These are phyloP conservation scores for Biscogniauxia mediterranea DNA, from an alignment of 2,329 filamentous ascomycete genomes.

Conservation along the genomic window DNA sequence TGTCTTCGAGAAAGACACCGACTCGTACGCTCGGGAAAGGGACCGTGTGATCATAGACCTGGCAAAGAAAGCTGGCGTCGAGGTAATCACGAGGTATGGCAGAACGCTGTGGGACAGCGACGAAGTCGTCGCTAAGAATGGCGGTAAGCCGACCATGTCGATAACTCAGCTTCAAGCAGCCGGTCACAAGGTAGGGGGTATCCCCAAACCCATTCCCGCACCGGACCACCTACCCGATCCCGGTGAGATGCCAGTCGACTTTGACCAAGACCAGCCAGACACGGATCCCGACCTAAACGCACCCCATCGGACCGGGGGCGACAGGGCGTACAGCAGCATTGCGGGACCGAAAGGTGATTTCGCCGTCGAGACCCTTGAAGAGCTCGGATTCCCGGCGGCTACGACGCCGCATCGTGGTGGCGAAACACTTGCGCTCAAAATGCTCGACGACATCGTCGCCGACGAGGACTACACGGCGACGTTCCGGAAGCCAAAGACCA, in stretches of 20 bases:
- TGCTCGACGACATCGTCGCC: slow-evolving; percentile 57
- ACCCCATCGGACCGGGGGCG: slow-evolving; percentile 49
- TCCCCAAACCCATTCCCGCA: slow-evolving; percentile 59
- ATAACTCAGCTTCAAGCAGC: slow-evolving; percentile 65
- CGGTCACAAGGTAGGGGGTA: slow-evolving; percentile 59
- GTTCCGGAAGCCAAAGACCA: slow-evolving; percentile 74
- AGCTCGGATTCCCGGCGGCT: slow-evolving; percentile 64
- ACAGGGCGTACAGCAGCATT: slow-evolving; percentile 58
- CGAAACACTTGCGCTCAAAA: slow-evolving; percentile 61
- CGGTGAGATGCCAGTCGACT: slow-evolving; percentile 57
- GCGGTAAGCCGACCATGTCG: slow-evolving; percentile 72
- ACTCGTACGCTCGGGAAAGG: slow-evolving; percentile 65
- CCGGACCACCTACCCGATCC: slow-evolving; percentile 63
- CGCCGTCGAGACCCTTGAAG: slow-evolving; percentile 66
- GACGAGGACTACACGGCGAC: slow-evolving; percentile 67
- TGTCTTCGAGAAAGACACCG: slow-evolving; percentile 77
- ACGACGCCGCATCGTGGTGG: slow-evolving; percentile 69
- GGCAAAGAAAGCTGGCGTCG: slow-evolving; percentile 64
- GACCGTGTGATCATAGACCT: slow-evolving; percentile 58
- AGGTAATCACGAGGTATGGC: slow-evolving; percentile 63
- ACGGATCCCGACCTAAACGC: slow-evolving; percentile 58
- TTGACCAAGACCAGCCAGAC: slow-evolving; percentile 54
- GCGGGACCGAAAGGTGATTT: slow-evolving; percentile 69
- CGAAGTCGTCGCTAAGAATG: slow-evolving; percentile 62
- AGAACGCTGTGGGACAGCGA: slow-evolving; percentile 74